Percentiles rank a stretch among this genome's conserved stretches.
These are phyloP conservation scores for Cylindrotheca closterium DNA, from an alignment of 108 stramenopile genomes.

Conservation along the genomic window DNA sequence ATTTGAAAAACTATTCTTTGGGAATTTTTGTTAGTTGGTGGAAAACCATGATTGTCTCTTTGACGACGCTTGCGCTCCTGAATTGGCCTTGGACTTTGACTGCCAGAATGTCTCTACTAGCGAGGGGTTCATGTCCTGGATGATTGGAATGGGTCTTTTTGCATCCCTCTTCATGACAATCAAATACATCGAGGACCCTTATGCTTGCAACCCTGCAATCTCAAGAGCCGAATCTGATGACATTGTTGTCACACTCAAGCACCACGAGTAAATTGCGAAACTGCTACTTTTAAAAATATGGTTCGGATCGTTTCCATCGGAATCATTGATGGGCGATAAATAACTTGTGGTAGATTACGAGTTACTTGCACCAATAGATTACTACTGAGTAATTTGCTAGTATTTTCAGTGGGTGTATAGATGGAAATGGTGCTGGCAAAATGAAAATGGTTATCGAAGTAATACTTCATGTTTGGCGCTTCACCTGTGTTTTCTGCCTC, in stretches of 20 bases:
- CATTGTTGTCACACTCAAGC: conserved; percentile 19
- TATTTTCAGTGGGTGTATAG: too few relatives aligned
- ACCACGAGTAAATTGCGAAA: conserved; percentile 20
- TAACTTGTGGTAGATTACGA: too few relatives aligned
- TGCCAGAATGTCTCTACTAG: conserved; percentile 81
- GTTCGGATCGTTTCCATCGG: too few relatives aligned
- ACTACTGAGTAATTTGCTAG: too few relatives aligned
- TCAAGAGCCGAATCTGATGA: conserved; percentile 35
- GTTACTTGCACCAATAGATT: too few relatives aligned
- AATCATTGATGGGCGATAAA: too few relatives aligned
- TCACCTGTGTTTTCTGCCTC: too few relatives aligned
- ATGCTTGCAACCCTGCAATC: conserved; percentile 61
- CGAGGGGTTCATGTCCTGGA: conserved; percentile 80
- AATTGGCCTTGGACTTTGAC: conserved; percentile 94
- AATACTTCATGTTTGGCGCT: too few relatives aligned
- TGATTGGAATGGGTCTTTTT: conserved; percentile 82
- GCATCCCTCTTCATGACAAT: conserved; percentile 58
- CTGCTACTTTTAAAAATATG: too few relatives aligned
- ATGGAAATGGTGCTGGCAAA: too few relatives aligned
- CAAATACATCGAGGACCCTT: conserved; percentile 59
- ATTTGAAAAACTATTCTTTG: too few relatives aligned
- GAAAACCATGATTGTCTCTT: conserved; percentile 93
- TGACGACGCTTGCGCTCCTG: conserved; percentile 97
- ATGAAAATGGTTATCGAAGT: too few relatives aligned
- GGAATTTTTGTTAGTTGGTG: conserved; percentile 61